Conservation (phyloP, 73 alveolate genomes). For the Tetrahymena thermophila region DNA sequence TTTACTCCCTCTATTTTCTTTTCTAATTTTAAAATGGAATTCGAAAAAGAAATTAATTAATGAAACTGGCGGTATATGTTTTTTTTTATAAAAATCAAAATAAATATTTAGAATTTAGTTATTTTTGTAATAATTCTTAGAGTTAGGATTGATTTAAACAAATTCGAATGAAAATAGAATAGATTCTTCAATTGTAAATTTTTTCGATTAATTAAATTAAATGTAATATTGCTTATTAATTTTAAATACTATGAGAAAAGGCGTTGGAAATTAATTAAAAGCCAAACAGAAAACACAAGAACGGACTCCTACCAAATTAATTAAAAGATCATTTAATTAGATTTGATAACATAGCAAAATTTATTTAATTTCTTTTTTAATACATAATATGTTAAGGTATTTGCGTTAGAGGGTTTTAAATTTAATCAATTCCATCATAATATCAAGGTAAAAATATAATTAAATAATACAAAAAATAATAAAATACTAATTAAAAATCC, state of each 20-base stretch:
- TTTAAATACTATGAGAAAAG: neutral
- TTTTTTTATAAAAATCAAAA: too few relatives aligned
- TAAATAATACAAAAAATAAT: neutral
- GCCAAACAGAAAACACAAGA: neutral
- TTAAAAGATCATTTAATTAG: neutral
- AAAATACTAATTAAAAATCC: neutral
- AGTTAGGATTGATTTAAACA: too few relatives aligned
- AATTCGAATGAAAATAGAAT: neutral
- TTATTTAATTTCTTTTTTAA: neutral
- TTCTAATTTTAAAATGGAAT: neutral
- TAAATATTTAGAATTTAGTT: too few relatives aligned
- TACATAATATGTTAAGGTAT: neutral
- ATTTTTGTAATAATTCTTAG: too few relatives aligned
- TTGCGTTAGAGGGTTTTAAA: neutral
- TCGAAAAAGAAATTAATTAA: neutral
- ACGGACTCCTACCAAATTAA: too few relatives aligned
- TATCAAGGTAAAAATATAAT: neutral
- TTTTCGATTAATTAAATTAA: neutral
- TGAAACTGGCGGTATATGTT: too few relatives aligned
- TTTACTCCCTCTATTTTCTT: too few relatives aligned
- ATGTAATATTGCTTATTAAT: neutral
- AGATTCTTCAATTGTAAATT: neutral
- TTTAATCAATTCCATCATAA: neutral
- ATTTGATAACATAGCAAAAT: neutral
- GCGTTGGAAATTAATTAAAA: neutral